Percentiles rank a stretch among this genome's conserved stretches.
phyloP scores from a whole-genome alignment of 2,329 filamentous ascomycete species.

The Aureobasidium zeae region DNA sequence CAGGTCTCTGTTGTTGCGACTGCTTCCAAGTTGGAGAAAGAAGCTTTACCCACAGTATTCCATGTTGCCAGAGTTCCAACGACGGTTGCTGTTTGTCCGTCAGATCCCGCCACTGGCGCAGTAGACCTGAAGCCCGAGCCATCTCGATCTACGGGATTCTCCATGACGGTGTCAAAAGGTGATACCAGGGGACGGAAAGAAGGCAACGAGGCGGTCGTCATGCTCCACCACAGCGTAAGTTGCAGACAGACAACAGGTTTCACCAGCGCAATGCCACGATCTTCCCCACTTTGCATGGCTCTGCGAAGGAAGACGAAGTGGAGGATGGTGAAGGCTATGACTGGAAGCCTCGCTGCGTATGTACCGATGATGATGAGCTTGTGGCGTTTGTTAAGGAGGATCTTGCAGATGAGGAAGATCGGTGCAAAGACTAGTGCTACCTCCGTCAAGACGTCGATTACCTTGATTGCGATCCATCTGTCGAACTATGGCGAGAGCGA shows the following conservation, averaged over 20 bases:
- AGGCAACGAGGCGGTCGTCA: slow-evolving; percentile 16
- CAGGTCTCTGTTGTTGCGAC: neutral
- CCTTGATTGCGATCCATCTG: slow-evolving; percentile 12
- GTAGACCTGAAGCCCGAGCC: neutral
- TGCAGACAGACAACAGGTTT: slow-evolving; percentile 15
- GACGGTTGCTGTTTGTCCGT: neutral
- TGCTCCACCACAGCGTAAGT: slow-evolving; percentile 11
- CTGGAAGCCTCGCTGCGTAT: slow-evolving; percentile 4
- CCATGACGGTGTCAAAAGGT: slow-evolving; percentile 7
- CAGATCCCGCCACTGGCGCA: neutral
- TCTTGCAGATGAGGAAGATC: slow-evolving; percentile 13
- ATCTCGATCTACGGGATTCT: neutral
- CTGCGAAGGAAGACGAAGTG: neutral
- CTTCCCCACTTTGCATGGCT: neutral
- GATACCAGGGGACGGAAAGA: slow-evolving; percentile 13
- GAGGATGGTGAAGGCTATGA: slow-evolving; percentile 3
- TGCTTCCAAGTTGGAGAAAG: neutral
- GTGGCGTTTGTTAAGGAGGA: slow-evolving; percentile 13
- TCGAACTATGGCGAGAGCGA: neutral
- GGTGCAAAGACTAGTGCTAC: slow-evolving; percentile 15
- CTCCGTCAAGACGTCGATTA: slow-evolving; percentile 15
- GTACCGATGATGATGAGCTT: slow-evolving; percentile 9
- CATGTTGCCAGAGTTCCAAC: neutral
- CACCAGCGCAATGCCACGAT: slow-evolving; percentile 7
- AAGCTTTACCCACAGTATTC: neutral